These are phyloP conservation scores for Daldinia bambusicola DNA, from an alignment of 495 filamentous ascomycete genomes.

Conservation along the genomic window DNA sequence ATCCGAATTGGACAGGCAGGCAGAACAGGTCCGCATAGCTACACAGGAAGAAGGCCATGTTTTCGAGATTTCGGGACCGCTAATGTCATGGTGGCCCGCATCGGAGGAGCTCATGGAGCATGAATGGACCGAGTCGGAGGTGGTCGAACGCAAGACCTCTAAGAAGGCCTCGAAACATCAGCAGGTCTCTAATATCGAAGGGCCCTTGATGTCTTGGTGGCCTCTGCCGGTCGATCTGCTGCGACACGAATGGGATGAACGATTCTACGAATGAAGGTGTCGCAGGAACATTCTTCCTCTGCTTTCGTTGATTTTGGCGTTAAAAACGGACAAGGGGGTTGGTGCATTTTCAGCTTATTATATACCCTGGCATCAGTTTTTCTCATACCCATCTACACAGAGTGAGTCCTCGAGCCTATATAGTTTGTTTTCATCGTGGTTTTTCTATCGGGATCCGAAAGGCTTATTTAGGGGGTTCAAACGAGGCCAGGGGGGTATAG, in stretches of 20 bases:
- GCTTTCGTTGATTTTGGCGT: slow-evolving; percentile 19
- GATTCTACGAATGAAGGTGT: slow-evolving; percentile 45
- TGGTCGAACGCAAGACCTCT: slow-evolving; percentile 4
- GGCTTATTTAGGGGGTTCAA: slow-evolving; percentile 21
- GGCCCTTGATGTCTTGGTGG: slow-evolving; percentile 48
- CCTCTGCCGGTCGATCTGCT: slow-evolving; percentile 34
- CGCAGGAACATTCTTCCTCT: neutral
- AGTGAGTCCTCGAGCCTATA: slow-evolving; percentile 11
- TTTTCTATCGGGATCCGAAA: slow-evolving; percentile 11
- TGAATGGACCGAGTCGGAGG: slow-evolving; percentile 34
- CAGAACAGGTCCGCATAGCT: slow-evolving; percentile 24
- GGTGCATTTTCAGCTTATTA: slow-evolving; percentile 16
- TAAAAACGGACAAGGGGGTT: slow-evolving; percentile 8
- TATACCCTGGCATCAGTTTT: slow-evolving; percentile 33
- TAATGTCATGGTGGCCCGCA: slow-evolving; percentile 46
- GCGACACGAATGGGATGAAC: slow-evolving; percentile 45
- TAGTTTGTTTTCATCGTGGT: neutral
- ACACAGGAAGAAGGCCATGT: slow-evolving; percentile 26
- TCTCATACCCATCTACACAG: neutral
- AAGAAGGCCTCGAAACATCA: slow-evolving; percentile 10
- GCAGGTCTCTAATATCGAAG: slow-evolving; percentile 39
- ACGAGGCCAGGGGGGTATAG: slow-evolving; percentile 18
- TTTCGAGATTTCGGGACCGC: slow-evolving; percentile 36
- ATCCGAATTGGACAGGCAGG: slow-evolving; percentile 5
- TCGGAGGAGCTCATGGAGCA: slow-evolving; percentile 44